Evolutionary conservation across 371 early-diverging fungal species (phyloP), one percentile per base, ranked within the genome.

Genomic region (Conidiobolus incongruus): DNA sequence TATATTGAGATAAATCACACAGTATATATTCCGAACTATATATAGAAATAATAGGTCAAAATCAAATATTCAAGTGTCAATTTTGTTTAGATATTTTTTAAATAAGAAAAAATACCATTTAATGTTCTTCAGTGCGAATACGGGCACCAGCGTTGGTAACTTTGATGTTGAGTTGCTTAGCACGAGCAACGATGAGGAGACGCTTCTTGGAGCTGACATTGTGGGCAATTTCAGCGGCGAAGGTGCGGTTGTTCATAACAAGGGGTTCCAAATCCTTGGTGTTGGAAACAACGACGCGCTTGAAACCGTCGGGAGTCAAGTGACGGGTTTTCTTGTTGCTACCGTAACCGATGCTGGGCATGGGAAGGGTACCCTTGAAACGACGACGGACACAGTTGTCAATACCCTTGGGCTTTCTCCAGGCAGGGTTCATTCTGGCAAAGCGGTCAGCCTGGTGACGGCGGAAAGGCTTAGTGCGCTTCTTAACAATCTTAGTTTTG

Each of bases 381-480:
- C 94, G 81, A 62, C 95, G 80, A 58, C 99, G 88, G 58, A 98
- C 94, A 58, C 88, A 75, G 78, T 85, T 91, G 66, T 99, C 99
- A 68, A 99, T 99, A 92, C 99, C 99, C 75, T 83, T 88, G 66
- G 99, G 99, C 72, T 91, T 92, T 71, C 99, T 83, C 99, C 99
- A 99, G 54, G 92, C 83, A 56, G 75, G 74, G 81, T 85, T 16
- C 16, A 96, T 81, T 58, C 80, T 72, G 72, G 72, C 80, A 79
- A 81, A 97, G 63, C 97, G 86, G 77, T 98, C 96, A 55, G 88
- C 90, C 65, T 99, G 99, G 70, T 89, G 87, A 60, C 99, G 89
- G 66, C 73, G 75, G 80, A 99, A 99, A 64, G 70, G 64, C 70
- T 83, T 86, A 55, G 86, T 87, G 67, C 89, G 89, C 84, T 99